Conservation (phyloP, 2,329 filamentous ascomycete species). For the Exophiala alcalophila region DNA sequence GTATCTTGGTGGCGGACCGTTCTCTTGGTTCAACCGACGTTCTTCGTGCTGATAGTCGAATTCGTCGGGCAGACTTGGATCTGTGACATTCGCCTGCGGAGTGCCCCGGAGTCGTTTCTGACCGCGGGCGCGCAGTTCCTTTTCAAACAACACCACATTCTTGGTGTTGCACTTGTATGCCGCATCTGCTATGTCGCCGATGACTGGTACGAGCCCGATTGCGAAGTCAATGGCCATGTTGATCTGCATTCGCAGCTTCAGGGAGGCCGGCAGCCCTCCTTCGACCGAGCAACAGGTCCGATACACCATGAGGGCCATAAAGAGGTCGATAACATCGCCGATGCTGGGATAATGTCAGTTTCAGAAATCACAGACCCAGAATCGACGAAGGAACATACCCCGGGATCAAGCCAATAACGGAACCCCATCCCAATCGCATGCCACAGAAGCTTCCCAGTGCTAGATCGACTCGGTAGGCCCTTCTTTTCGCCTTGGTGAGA, state of each 20-base stretch:
- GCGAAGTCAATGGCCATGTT: slow-evolving; percentile 61
- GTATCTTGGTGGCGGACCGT: slow-evolving; percentile 25
- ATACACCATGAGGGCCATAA: slow-evolving; percentile 74
- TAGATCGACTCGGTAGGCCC: slow-evolving; percentile 83
- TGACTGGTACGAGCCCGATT: slow-evolving; percentile 51
- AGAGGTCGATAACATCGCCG: slow-evolving; percentile 70
- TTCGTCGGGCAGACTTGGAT: slow-evolving; percentile 37
- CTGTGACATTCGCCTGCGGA: slow-evolving; percentile 31
- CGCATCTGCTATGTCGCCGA: slow-evolving; percentile 49
- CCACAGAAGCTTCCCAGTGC: slow-evolving; percentile 77
- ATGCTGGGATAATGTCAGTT: slow-evolving; percentile 48
- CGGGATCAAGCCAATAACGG: slow-evolving; percentile 79
- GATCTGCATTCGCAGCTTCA: slow-evolving; percentile 68
- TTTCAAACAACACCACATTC: slow-evolving; percentile 47
- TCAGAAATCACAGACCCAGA: neutral
- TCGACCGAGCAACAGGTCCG: slow-evolving; percentile 70
- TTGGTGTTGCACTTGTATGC: slow-evolving; percentile 49
- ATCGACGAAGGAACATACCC: slow-evolving; percentile 55
- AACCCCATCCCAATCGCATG: slow-evolving; percentile 83
- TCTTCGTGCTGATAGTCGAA: slow-evolving; percentile 31
- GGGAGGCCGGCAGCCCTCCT: slow-evolving; percentile 62
- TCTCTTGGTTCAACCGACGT: slow-evolving; percentile 27
- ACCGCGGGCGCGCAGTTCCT: slow-evolving; percentile 43
- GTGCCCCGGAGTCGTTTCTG: slow-evolving; percentile 34
- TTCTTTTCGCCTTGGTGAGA: slow-evolving; percentile 79